These are phyloP conservation scores for Nannizziopsis barbatae DNA, from an alignment of 2,329 filamentous ascomycete genomes.

Conservation along the genomic window DNA sequence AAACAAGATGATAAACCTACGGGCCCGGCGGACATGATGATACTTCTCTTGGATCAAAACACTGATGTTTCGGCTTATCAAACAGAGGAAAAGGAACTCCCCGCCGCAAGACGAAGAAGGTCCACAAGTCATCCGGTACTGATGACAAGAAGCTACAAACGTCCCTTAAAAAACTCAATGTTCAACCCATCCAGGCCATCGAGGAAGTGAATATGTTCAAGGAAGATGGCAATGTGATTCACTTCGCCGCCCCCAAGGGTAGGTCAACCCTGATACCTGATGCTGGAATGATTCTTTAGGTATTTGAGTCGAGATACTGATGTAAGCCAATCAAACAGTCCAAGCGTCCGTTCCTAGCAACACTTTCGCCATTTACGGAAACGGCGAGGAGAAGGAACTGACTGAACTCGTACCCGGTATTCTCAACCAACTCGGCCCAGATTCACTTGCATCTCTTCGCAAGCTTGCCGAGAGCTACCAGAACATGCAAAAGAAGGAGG, in stretches of 20 bases:
- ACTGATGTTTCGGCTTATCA: conserved; percentile 12
- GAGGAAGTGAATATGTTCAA: conserved; percentile 99
- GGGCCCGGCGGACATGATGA: neutral
- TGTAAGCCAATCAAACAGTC: conserved; percentile 45
- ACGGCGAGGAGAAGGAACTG: conserved; percentile 98
- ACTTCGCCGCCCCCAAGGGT: conserved; percentile 98
- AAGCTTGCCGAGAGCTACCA: conserved; percentile 99
- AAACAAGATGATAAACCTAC: neutral
- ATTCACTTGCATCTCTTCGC: conserved; percentile 92
- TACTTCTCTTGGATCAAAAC: neutral
- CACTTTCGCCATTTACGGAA: conserved; percentile 99
- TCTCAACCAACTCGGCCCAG: conserved; percentile 97
- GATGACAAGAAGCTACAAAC: conserved; percentile 99
- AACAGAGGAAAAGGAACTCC: conserved; percentile 91
- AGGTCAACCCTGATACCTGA: conserved; percentile 15
- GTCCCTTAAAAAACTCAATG: conserved; percentile 97
- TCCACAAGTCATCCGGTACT: conserved; percentile 79
- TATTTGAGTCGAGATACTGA: neutral
- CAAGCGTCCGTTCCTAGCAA: conserved; percentile 95
- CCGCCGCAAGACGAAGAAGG: conserved; percentile 96
- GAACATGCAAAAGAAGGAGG: conserved; percentile 92
- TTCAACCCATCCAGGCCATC: conserved; percentile 97
- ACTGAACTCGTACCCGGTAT: conserved; percentile 98
- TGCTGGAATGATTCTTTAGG: neutral
- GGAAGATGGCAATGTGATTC: conserved; percentile 98